phyloP scores from a whole-genome alignment of 257 asterid species.

The Agastache rugosa region DNA sequence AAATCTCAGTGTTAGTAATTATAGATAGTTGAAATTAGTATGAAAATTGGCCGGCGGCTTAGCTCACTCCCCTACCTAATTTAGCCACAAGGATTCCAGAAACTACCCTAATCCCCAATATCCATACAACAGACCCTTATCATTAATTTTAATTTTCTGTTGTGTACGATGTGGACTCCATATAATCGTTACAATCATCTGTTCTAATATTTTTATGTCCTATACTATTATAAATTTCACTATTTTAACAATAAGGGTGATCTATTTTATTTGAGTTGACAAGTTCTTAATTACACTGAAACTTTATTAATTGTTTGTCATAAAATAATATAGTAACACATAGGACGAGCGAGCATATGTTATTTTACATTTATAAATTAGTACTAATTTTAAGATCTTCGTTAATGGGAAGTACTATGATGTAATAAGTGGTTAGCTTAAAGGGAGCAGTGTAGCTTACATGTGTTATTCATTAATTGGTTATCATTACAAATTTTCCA shows the following conservation, averaged over 20 bases:
- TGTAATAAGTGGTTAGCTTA: slow-evolving; percentile 20
- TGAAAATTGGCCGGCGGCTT: slow-evolving; percentile 43
- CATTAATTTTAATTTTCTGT: background rate
- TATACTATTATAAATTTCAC: no score
- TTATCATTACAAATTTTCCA: background rate
- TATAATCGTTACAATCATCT: no score
- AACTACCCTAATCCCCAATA: background rate
- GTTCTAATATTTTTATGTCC: no score
- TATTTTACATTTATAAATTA: no score
- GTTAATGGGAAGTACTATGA: slow-evolving; percentile 6
- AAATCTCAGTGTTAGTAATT: slow-evolving; percentile 16
- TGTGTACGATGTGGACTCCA: no score
- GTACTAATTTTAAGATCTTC: background rate
- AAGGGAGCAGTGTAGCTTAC: background rate
- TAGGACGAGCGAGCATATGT: no score
- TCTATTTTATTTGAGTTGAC: background rate
- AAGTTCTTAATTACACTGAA: no score
- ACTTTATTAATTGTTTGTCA: no score
- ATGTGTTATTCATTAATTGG: background rate
- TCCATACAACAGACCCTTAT: background rate
- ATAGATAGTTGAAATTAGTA: slow-evolving; percentile 14
- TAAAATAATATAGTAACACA: no score
- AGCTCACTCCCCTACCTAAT: slow-evolving; percentile 32
- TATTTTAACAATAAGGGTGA: no score
- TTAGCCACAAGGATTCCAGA: slow-evolving; percentile 31